A percentile compares a stretch with the other conserved stretches of the same genome.
These are phyloP conservation scores for Solanum bulbocastanum DNA, from an alignment of 257 asterid genomes.

Conservation along the genomic window DNA sequence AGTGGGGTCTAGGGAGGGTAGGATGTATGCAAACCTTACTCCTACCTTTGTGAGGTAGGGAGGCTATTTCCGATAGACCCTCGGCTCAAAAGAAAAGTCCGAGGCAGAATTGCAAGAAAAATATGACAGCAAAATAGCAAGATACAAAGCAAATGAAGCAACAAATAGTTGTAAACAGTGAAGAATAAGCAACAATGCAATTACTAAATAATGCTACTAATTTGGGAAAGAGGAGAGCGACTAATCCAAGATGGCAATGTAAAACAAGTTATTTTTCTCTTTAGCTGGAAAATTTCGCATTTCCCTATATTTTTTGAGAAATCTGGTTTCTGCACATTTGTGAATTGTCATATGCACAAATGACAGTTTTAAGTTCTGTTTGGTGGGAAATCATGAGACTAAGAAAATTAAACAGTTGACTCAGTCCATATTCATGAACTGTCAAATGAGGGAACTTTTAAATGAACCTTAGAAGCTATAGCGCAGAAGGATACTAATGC, in stretches of 20 bases:
- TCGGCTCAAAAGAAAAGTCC: no score
- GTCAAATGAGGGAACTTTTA: neutral
- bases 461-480: neutral
- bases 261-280: neutral
- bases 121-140: neutral
- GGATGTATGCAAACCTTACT: neutral
- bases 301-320: neutral
- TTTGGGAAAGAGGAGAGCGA: neutral
- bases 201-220: neutral
- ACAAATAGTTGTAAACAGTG: neutral
- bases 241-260: no score
- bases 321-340: neutral
- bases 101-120: neutral
- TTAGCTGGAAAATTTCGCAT: neutral
- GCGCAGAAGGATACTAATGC: neutral
- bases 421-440: neutral
- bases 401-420: neutral
- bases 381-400: neutral
- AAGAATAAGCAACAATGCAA: neutral
- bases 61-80: no score
- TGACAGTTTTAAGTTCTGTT: neutral
- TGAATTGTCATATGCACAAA: neutral
- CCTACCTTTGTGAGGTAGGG: neutral
- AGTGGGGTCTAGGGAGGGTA: neutral
- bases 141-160: neutral